phyloP scores from a whole-genome alignment of 768 basidiomycete species.

The Phlegmacium glaucopus region DNA sequence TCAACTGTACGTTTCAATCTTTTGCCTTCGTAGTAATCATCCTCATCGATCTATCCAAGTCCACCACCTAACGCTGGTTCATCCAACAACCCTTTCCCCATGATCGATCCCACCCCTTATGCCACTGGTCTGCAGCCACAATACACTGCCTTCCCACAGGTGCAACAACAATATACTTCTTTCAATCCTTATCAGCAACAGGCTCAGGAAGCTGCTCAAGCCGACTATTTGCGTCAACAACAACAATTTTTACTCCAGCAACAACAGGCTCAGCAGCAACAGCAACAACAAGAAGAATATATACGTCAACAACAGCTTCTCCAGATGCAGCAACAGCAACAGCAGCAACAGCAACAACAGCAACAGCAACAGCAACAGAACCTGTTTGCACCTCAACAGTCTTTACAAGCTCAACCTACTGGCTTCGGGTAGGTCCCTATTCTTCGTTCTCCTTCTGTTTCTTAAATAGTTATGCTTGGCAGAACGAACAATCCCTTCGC shows the following conservation, averaged over 20 bases:
- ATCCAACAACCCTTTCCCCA: slow-evolving; percentile 57
- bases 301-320: slow-evolving; percentile 42
- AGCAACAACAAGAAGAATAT: slow-evolving; percentile 50
- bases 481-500: slow-evolving; percentile 98
- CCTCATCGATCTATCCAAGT: slow-evolving; percentile 17
- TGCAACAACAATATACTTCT: slow-evolving; percentile 85
- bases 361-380: slow-evolving; percentile 42
- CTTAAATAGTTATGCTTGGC: slow-evolving; percentile 22
- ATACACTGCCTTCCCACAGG: slow-evolving; percentile 37
- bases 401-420: slow-evolving; percentile 58
- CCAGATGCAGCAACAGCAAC: slow-evolving; percentile 50
- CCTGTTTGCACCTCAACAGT: slow-evolving; percentile 44
- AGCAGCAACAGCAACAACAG: slow-evolving; percentile 41
- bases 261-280: slow-evolving; percentile 52
- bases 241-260: slow-evolving; percentile 61
- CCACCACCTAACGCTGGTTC: slow-evolving; percentile 26
- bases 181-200: slow-evolving; percentile 97
- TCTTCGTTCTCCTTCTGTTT: slow-evolving; percentile 1
- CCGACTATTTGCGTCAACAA: slow-evolving; percentile 74
- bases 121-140: slow-evolving; percentile 70
- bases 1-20: slow-evolving; percentile 55
- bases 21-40: not conserved
- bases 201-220: slow-evolving; percentile 77
- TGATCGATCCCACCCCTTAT: slow-evolving; percentile 59
- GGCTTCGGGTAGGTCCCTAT: slow-evolving; percentile 61